Evolutionary conservation across 2,329 filamentous ascomycete genomes (phyloP), one percentile per base, ranked within the genome.

Genomic region (Exophiala calicioides): DNA sequence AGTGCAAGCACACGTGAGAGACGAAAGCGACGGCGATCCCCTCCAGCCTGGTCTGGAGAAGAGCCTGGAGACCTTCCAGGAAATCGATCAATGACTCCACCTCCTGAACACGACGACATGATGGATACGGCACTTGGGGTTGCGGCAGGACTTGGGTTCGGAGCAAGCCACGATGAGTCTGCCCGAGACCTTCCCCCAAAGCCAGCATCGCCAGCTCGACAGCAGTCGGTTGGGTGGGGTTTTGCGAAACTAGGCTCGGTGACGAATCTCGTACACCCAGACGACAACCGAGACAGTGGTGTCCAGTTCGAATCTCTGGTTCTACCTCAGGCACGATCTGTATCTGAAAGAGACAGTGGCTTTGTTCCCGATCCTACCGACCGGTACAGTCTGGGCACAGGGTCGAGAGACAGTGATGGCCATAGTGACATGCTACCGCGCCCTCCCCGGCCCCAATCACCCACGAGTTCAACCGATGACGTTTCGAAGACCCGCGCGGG

Each of bases 281-380:
- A 49, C 8, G 20, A 34, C n/a, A 56, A 69, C 61, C 68, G 72
- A 50, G 72, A 75, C 48, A 72, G 68, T 53, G 72, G 65, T 53
- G 65, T 72, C 51, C 66, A 71, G 52, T 65, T 64, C 50, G 73
- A 75, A 57, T 70, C 73, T 39, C 68, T 70, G 30, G 58, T 67
- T 26, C 50, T 68, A 21, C 54, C 63, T 32, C 53, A 54, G 29
- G 59, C 62, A 8, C 47, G 39, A 2, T 53, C 46, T 26, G 15
- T 44, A 19, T 39, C 45, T 44, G 41, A 58, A 37, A 64, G 70
- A 52, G 70, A 76, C 50, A 75, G 69, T 58, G 68, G 68, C 6
- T 72, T 74, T 47, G 63, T 70, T 39, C 61, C 65, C 38, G 62
- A 56, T 20, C 58, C 59, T 10, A 45, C 35, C 10, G 34, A 33